These are phyloP conservation scores for Eucalyptus camaldulensis DNA, from an alignment of 345 rosid genomes.

Conservation along the genomic window DNA sequence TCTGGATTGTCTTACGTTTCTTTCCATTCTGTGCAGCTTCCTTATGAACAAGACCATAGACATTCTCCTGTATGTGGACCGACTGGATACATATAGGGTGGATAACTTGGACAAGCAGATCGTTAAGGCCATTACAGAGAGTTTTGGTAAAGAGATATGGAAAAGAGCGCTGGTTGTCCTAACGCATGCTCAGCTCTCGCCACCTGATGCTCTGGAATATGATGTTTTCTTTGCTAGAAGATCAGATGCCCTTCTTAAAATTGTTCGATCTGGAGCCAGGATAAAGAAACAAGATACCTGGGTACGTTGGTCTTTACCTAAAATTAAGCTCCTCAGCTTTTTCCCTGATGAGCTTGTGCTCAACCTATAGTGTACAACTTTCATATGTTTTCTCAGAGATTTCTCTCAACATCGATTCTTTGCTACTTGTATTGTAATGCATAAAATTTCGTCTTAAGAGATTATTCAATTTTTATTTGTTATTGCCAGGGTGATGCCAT, in stretches of 20 bases:
- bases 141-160: conserved; percentile 84
- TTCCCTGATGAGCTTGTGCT: neutral
- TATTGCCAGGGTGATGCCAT: conserved; percentile 16
- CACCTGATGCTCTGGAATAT: conserved; percentile 65
- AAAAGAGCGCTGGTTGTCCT: conserved; percentile 66
- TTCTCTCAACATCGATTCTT: neutral
- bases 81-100: conserved; percentile 75
- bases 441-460: neutral
- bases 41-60: conserved; percentile 64
- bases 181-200: conserved; percentile 82
- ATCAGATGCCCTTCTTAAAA: conserved; percentile 58
- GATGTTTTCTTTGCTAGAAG: conserved; percentile 54
- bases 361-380: neutral
- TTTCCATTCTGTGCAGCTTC: conserved; percentile 22
- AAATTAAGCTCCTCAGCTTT: neutral
- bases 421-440: neutral
- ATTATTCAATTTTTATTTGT: neutral
- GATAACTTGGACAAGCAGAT: conserved; percentile 78
- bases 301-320: conserved; percentile 6
- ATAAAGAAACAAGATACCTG: conserved; percentile 34
- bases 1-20: neutral
- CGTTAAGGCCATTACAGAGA: conserved; percentile 55
- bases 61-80: conserved; percentile 68
- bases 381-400: neutral
- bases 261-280: conserved; percentile 39